phyloP scores from a whole-genome alignment of 1,284 basidiomycete species.

The Boletus mariae region DNA sequence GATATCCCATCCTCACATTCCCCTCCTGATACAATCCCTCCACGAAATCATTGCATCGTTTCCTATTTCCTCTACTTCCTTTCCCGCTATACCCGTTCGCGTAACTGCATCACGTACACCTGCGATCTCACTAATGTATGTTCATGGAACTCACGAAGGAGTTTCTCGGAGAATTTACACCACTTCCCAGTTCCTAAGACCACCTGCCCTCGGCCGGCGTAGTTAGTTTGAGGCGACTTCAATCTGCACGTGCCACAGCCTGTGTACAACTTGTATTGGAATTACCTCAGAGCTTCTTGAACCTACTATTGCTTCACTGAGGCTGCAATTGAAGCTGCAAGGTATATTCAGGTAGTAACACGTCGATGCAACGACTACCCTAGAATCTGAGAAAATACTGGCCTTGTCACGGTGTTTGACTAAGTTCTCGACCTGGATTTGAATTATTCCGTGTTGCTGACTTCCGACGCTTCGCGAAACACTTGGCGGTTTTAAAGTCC shows the following conservation, averaged over 20 bases:
- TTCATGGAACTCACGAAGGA: constrained; percentile 8
- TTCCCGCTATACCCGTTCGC: constrained; percentile 31
- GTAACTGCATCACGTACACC: constrained; percentile 30
- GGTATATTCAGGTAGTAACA: no score
- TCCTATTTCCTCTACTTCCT: not conserved
- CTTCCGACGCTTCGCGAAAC: no score
- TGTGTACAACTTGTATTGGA: no score
- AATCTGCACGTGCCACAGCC: no score
- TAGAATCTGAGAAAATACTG: no score
- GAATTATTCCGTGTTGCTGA: no score
- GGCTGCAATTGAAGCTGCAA: no score
- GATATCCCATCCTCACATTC: constrained; percentile 9
- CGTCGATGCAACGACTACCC: no score
- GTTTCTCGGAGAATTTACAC: constrained; percentile 15
- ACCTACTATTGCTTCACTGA: no score
- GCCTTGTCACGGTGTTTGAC: no score
- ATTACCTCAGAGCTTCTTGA: no score
- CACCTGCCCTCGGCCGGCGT: not conserved
- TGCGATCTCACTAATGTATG: constrained; percentile 34
- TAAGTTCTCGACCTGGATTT: no score
- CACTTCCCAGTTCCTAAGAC: not conserved
- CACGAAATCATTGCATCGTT: constrained; percentile 14
- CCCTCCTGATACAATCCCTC: constrained; percentile 7
- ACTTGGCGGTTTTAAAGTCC: not conserved
- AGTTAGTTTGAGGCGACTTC: not conserved